These are phyloP conservation scores for Aspergillus sparsus DNA, from an alignment of 495 filamentous ascomycete species.

Conservation along the genomic window DNA sequence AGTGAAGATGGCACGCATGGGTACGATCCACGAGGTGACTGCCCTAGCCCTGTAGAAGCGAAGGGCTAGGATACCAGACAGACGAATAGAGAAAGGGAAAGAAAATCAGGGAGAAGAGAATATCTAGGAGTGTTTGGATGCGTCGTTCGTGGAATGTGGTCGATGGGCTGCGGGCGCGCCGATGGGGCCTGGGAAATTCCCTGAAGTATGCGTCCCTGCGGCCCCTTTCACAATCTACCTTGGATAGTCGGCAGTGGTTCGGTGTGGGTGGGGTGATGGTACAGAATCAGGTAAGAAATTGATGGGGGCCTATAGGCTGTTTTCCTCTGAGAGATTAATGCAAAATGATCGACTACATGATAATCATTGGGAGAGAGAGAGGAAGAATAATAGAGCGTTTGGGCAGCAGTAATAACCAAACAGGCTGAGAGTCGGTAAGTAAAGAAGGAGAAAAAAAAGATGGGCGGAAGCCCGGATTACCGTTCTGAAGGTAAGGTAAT, in stretches of 20 bases:
- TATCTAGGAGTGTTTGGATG: neutral
- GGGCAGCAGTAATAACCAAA: neutral
- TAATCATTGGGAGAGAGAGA: neutral
- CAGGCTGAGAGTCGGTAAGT: neutral
- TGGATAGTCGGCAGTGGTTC: neutral
- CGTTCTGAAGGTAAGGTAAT: neutral
- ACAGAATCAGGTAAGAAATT: neutral
- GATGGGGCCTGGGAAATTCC: neutral
- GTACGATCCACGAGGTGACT: conserved; percentile 30
- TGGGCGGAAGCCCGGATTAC: neutral
- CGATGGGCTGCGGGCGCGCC: conserved; percentile 17
- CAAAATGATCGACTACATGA: neutral
- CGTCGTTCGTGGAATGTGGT: conserved; percentile 21
- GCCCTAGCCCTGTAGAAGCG: conserved; percentile 19
- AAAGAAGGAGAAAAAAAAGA: conserved; percentile 8
- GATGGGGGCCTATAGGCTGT: neutral
- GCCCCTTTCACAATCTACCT: conserved; percentile 3
- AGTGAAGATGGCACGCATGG: conserved; percentile 48
- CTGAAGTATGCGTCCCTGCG: conserved; percentile 6
- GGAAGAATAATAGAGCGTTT: conserved; percentile 4
- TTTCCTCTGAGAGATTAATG: neutral
- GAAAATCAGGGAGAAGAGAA: neutral
- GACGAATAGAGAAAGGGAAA: neutral
- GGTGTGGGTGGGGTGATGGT: neutral
- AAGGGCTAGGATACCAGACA: conserved; percentile 13